Evolutionary conservation across 78 protist species (phyloP).

Genomic region (Dictyostelium citrinum): DNA sequence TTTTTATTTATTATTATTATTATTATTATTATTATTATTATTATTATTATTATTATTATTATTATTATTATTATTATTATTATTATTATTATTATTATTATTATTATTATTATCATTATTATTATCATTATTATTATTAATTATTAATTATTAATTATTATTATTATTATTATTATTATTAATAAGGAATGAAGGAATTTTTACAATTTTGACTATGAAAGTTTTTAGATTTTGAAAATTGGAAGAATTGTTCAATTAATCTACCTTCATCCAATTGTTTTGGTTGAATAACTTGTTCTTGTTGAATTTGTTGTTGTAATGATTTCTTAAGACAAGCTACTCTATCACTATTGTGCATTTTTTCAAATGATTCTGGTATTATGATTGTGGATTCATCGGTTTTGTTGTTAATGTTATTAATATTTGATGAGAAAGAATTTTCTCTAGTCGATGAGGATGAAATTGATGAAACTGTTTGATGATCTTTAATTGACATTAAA

Average conservation of each 20-base stretch:
- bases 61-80: too few relatives aligned
- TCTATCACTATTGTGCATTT: background rate
- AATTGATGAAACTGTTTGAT: background rate
- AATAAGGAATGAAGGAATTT: background rate
- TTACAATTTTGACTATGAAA: background rate
- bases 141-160: too few relatives aligned
- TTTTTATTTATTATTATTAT: too few relatives aligned
- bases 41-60: too few relatives aligned
- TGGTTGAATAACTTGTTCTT: background rate
- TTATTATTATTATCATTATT: too few relatives aligned
- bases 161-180: too few relatives aligned
- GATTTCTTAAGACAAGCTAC: background rate
- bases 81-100: too few relatives aligned
- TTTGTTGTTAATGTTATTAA: background rate
- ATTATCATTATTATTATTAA: too few relatives aligned
- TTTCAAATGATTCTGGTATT: background rate
- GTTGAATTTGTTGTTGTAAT: background rate
- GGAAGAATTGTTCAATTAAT: slow-evolving; percentile 13
- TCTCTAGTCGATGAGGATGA: background rate
- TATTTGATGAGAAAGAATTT: background rate
- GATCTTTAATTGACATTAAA: slow-evolving; percentile 34
- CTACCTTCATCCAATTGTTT: background rate
- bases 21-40: too few relatives aligned
- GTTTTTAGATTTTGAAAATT: slow-evolving; percentile 21
- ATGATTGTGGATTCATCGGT: background rate